Conservation (phyloP, 345 rosid species). For the Acer yangbiense region DNA sequence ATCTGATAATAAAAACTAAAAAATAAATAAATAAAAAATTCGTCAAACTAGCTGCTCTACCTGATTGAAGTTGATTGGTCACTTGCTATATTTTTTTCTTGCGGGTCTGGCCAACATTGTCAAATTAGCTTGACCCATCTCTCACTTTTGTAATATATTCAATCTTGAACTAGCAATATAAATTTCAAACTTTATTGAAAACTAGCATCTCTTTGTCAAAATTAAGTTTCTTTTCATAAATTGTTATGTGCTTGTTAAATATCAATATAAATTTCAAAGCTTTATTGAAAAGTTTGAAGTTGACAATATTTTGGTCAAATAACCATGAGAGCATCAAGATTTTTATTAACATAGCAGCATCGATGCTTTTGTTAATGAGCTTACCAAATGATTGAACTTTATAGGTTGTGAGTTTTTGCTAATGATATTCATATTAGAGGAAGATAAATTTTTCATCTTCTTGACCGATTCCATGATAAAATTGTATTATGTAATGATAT, state of each 20-base stretch:
- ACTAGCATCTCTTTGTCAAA: neutral
- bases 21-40: no score
- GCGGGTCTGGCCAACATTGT: neutral
- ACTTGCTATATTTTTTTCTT: neutral
- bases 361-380: neutral
- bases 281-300: neutral
- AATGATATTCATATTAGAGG: neutral
- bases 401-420: neutral
- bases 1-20: no score
- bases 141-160: no score
- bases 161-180: no score
- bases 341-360: neutral
- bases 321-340: neutral
- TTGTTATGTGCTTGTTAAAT: neutral
- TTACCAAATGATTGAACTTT: neutral
- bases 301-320: neutral
- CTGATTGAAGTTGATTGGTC: neutral
- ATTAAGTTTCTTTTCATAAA: neutral
- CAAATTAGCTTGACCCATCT: neutral
- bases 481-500: neutral
- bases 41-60: neutral
- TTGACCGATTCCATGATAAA: neutral
- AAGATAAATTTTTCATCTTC: neutral
- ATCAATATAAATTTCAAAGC: neutral
- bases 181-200: no score